Conservation (phyloP, 179 eudicot genomes). For the Spinacia oleracea region DNA sequence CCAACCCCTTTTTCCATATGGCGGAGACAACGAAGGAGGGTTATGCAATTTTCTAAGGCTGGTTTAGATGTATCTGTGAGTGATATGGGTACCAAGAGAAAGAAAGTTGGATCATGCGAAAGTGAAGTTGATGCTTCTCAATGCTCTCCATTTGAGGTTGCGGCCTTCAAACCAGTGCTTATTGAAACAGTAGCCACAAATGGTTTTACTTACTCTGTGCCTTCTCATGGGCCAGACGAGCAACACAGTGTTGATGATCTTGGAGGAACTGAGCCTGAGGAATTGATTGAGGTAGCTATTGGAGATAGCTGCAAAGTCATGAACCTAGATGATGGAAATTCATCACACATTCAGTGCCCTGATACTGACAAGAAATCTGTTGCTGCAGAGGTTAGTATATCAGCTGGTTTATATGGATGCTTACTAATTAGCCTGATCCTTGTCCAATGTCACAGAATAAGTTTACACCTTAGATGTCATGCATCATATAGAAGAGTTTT, state of each 20-base stretch:
- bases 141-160: constrained; percentile 10
- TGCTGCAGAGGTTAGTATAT: constrained; percentile 25
- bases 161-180: constrained; percentile 25
- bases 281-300: constrained; percentile 20
- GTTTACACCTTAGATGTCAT: background rate
- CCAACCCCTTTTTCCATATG: constrained; percentile 18
- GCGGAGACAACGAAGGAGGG: constrained; percentile 66
- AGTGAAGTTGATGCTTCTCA: constrained; percentile 28
- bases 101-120: constrained; percentile 32
- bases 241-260: constrained; percentile 18
- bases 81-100: constrained; percentile 46
- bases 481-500: background rate
- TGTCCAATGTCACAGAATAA: background rate
- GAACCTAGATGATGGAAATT: constrained; percentile 12
- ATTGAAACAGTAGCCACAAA: constrained; percentile 17
- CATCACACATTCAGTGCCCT: background rate
- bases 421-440: background rate
- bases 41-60: constrained; percentile 60
- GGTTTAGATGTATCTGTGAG: constrained; percentile 56
- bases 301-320: constrained; percentile 24
- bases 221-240: constrained; percentile 32
- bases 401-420: background rate
- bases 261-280: constrained; percentile 23
- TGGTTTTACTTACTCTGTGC: constrained; percentile 17
- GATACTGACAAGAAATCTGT: constrained; percentile 10